Percentiles rank a stretch among this genome's conserved stretches.
These are phyloP conservation scores for Aphanomyces euteiches DNA, from an alignment of 352 stramenopile genomes.

Conservation along the genomic window DNA sequence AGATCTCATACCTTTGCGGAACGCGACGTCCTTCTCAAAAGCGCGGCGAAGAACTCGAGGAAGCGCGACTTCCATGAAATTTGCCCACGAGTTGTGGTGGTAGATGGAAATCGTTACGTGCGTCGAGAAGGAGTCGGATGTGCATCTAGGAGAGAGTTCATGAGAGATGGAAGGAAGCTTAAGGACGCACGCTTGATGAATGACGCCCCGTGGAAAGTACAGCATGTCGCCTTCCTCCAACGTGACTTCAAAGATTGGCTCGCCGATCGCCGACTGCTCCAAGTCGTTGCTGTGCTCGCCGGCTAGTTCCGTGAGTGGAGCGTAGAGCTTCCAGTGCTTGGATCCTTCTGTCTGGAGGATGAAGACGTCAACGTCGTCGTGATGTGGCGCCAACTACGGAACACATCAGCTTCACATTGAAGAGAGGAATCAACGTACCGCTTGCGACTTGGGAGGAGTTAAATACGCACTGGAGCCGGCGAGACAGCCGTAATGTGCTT, in stretches of 20 bases:
- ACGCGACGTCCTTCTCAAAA: conserved; percentile 71
- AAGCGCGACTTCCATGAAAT: conserved; percentile 79
- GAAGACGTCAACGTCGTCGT: conserved; percentile 86
- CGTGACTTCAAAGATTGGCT: conserved; percentile 78
- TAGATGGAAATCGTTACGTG: conserved; percentile 87
- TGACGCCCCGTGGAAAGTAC: conserved; percentile 77
- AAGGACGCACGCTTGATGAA: conserved; percentile 55
- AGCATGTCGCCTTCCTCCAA: conserved; percentile 79
- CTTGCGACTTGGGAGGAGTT: conserved; percentile 69
- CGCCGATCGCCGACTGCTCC: conserved; percentile 53
- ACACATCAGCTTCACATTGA: conserved; percentile 4
- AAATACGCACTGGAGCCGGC: conserved; percentile 76
- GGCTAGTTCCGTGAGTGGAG: conserved; percentile 61
- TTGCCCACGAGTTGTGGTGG: conserved; percentile 84
- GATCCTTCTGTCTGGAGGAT: conserved; percentile 68
- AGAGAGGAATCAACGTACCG: conserved; percentile 25
- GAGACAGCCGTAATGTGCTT: conserved; percentile 68
- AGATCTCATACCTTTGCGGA: conserved; percentile 38
- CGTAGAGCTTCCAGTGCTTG: conserved; percentile 89
- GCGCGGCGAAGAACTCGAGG: conserved; percentile 70
- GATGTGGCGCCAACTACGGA: conserved; percentile 59
- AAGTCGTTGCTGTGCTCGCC: conserved; percentile 79
- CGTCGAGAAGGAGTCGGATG: conserved; percentile 75
- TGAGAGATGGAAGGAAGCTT: not conserved
- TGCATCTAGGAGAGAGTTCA: conserved; percentile 34